phyloP scores from a whole-genome alignment of 2,329 filamentous ascomycete species.

The Microdochium nivale region DNA sequence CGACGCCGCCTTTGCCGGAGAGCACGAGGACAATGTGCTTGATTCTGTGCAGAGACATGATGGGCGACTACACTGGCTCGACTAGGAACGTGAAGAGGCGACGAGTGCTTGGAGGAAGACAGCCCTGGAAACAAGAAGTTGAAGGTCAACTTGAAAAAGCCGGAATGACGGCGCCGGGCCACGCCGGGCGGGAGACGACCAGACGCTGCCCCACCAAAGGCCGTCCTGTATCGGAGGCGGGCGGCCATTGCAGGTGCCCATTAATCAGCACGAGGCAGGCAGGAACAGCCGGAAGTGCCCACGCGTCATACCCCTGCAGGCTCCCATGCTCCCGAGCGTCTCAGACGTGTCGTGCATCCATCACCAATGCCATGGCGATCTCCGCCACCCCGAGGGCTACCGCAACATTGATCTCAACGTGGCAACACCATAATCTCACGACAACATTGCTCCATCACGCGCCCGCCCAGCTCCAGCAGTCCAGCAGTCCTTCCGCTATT shows the following conservation, averaged over 20 bases:
- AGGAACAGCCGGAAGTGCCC: not conserved
- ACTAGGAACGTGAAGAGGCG: not conserved
- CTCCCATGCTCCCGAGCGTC: not conserved
- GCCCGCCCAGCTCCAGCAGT: no score
- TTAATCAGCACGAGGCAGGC: not conserved
- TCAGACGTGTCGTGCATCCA: not conserved
- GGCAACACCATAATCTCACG: no score
- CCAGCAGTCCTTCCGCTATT: no score
- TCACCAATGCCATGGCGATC: not conserved
- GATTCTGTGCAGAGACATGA: constrained; percentile 61
- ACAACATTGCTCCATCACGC: no score
- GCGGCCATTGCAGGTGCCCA: not conserved
- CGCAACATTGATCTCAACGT: not conserved
- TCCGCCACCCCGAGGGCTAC: not conserved
- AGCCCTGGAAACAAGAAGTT: not conserved
- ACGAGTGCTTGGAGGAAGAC: no score
- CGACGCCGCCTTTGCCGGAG: constrained; percentile 95
- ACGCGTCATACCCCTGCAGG: not conserved
- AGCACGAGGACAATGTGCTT: constrained; percentile 78
- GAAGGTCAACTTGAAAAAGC: not conserved
- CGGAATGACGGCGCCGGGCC: no score
- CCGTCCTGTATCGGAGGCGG: not conserved
- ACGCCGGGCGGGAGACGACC: not conserved
- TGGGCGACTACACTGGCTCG: constrained; percentile 4
- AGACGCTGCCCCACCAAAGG: not conserved